Base-by-base conservation (phyloP, 2,329 filamentous ascomycete species). In the Chaetomium sp. region DNA sequence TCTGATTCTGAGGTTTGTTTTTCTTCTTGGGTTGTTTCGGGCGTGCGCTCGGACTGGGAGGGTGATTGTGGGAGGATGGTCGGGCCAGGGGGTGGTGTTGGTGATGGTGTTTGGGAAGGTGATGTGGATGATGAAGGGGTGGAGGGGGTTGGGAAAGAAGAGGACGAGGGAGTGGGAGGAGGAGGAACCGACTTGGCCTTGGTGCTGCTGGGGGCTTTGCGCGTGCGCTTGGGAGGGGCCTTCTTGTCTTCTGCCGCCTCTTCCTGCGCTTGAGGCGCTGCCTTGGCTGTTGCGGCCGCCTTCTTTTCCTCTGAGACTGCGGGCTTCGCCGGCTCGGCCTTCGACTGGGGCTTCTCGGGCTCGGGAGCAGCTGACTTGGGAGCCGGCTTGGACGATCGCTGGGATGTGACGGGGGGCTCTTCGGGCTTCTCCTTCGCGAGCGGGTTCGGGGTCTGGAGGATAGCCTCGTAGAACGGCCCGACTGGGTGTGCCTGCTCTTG, bases 391-490 rank as follows among this genome's bases (percentile, higher is more conserved):
- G 56, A 60, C n/a, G 64, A 54, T 19, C 63, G 52, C 36, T 66
- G 60, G 12, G 74, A 71, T 6, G 73, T 70, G n/a, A 67, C 69
- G 2, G 76, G 74, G 0, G 76, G 73, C 8, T 70, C 68, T 60
- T 79, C 73, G 46, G 72, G 73, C 62, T 79, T 79, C 38, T 67
- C 62, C 7, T 68, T 62, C 49, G 63, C 71, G 52, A 70, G 73
- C 1, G 73, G 73, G 7, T 72, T 69, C 0, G 77, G 76, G 4
- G 70, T 71, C 49, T 74, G 71, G 45, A 85, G 72, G 32, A 85
- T 76, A n/a, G 72, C 68, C 60, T 82, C 76, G 68, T 86, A 86
- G 70, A 82, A 86, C 40, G 72, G 67, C 0, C 82, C 82, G 0
- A 84, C 71, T 0, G 81, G 80, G 12, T 71, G 69, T n/a, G 70